A percentile compares a stretch with the other conserved stretches of the same genome.
Conservation (phyloP, 768 basidiomycete species). For the Kwoniella dendrophila region DNA sequence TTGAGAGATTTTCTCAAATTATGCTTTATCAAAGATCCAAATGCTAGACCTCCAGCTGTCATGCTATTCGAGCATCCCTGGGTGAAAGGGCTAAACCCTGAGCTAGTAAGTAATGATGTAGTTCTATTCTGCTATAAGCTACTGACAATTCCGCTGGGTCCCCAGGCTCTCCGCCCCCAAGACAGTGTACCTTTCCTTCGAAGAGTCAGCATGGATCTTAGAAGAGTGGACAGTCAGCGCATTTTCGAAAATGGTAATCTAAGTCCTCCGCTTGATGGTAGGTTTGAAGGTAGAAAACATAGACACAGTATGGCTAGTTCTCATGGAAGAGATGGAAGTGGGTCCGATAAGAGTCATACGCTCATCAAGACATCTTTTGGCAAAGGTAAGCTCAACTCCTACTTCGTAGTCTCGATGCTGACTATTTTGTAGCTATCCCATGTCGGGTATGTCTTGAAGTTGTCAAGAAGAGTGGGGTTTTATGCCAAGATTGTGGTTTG, state of each 20-base stretch:
- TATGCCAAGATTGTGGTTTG: constrained; percentile 86
- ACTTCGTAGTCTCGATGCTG: not conserved
- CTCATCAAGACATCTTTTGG: constrained; percentile 92
- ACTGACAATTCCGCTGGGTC: not conserved
- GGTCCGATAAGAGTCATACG: constrained; percentile 64
- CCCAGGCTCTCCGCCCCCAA: constrained; percentile 73
- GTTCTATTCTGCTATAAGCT: not conserved
- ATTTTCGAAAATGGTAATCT: constrained; percentile 27
- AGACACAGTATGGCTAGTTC: constrained; percentile 58
- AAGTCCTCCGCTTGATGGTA: constrained; percentile 5
- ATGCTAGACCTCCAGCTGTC: constrained; percentile 78
- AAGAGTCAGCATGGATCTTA: constrained; percentile 82
- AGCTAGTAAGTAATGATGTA: constrained; percentile 63
- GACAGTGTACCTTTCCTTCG: constrained; percentile 95
- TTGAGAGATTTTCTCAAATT: constrained; percentile 76
- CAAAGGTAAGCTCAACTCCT: constrained; percentile 74
- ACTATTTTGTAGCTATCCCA: constrained; percentile 67
- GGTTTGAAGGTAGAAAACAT: constrained; percentile 1
- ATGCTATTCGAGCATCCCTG: constrained; percentile 86
- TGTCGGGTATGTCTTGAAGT: constrained; percentile 79
- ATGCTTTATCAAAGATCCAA: constrained; percentile 89
- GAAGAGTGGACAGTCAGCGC: constrained; percentile 63
- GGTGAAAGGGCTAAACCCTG: constrained; percentile 77
- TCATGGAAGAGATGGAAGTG: constrained; percentile 26
- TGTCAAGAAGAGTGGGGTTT: constrained; percentile 81